Evolutionary conservation across 306 rosid species (phyloP).

Genomic region (Inga laurina): DNA sequence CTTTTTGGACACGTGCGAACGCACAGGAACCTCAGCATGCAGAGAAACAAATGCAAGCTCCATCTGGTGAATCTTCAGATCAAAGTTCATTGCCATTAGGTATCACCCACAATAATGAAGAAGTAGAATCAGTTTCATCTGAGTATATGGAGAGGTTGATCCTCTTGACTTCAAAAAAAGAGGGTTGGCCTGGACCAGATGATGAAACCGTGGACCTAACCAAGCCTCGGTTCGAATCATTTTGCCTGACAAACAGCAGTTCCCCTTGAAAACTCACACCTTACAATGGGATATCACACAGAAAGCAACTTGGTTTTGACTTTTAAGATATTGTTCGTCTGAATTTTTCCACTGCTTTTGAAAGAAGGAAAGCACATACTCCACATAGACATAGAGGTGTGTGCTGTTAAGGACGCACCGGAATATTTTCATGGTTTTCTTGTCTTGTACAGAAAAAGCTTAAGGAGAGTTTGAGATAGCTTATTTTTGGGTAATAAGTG

Average conservation of each 20-base stretch:
- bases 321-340: not conserved
- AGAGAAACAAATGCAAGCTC: constrained; percentile 47
- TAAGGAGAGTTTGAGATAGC: no score
- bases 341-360: constrained; percentile 12
- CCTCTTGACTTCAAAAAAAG: constrained; percentile 53
- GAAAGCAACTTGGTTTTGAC: constrained; percentile 28
- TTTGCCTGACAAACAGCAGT: constrained; percentile 54
- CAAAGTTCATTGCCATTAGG: constrained; percentile 45
- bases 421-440: constrained; percentile 35
- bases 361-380: constrained; percentile 29
- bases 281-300: not conserved
- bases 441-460: constrained; percentile 53
- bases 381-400: constrained; percentile 18
- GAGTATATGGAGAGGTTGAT: constrained; percentile 57
- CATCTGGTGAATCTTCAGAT: constrained; percentile 37
- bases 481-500: no score
- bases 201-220: constrained; percentile 83
- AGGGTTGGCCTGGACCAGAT: constrained; percentile 50
- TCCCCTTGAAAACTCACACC: constrained; percentile 33
- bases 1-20: constrained; percentile 33
- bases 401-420: constrained; percentile 31
- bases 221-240: constrained; percentile 88
- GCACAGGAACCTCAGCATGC: constrained; percentile 43
- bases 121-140: constrained; percentile 46
- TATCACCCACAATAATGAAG: constrained; percentile 34